phyloP scores from a whole-genome alignment of 192 early-diverging fungal genomes.

The Coemansia sp. region DNA sequence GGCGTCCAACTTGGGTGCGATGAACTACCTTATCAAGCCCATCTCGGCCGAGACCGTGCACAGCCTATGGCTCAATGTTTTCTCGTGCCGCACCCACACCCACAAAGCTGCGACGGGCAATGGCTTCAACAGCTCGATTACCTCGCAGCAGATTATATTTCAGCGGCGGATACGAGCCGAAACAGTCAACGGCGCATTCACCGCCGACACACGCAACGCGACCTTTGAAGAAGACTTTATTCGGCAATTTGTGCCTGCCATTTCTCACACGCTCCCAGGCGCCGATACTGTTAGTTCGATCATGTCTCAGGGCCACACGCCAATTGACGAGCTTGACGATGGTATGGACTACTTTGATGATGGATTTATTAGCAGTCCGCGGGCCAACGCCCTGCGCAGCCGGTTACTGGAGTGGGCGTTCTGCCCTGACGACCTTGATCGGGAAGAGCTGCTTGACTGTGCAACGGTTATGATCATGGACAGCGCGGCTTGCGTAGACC shows the following conservation, averaged over 20 bases:
- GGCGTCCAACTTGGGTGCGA: conserved; percentile 48
- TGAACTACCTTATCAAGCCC: conserved; percentile 57
- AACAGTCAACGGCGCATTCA: conserved; percentile 33
- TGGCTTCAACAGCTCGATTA: neutral
- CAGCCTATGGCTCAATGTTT: conserved; percentile 56
- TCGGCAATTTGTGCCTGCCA: conserved; percentile 53
- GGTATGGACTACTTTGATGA: conserved; percentile 24
- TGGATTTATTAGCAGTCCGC: conserved; percentile 35
- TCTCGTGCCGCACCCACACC: conserved; percentile 44
- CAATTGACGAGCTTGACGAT: conserved; percentile 15
- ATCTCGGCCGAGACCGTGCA: conserved; percentile 54
- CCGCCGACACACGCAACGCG: conserved; percentile 47
- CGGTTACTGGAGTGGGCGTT: conserved; percentile 69
- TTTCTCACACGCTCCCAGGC: conserved; percentile 36
- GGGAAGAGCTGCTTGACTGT: conserved; percentile 67
- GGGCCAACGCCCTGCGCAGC: conserved; percentile 53
- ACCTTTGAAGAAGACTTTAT: conserved; percentile 56
- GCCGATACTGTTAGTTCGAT: neutral
- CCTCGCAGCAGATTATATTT: conserved; percentile 40
- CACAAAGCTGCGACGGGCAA: conserved; percentile 13
- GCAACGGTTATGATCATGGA: conserved; percentile 70
- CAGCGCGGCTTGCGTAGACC: conserved; percentile 58
- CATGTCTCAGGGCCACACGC: neutral
- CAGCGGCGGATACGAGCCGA: conserved; percentile 52
- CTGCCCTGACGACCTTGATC: conserved; percentile 64